Conservation (phyloP, 2,329 filamentous ascomycete genomes). For the Colletotrichum tropicicola region DNA sequence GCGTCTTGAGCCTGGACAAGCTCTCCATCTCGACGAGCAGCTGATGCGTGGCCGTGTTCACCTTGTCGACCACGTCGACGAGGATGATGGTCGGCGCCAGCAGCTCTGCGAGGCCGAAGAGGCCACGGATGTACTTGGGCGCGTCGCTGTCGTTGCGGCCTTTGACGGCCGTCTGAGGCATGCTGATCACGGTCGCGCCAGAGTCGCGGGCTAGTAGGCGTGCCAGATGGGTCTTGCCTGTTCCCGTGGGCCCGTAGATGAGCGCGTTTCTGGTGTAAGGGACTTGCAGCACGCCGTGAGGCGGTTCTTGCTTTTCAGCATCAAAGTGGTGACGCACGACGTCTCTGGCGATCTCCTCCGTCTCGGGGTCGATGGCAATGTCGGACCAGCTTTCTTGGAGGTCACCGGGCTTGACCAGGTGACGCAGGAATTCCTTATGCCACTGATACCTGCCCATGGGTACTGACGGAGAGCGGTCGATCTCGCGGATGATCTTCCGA, state of each 20-base stretch:
- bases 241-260: constrained; percentile 40
- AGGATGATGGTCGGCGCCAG: constrained; percentile 39
- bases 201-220: constrained; percentile 34
- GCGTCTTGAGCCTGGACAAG: neutral
- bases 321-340: neutral
- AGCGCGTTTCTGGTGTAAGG: constrained; percentile 32
- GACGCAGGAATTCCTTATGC: neutral
- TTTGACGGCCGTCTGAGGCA: constrained; percentile 28
- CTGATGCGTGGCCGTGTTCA: neutral
- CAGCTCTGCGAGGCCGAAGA: constrained; percentile 36
- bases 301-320: neutral
- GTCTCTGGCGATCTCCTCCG: neutral
- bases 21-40: neutral
- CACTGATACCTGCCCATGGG: neutral
- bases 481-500: neutral
- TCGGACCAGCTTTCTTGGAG: neutral
- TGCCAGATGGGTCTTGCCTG: constrained; percentile 39
- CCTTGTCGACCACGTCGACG: constrained; percentile 37
- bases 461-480: neutral
- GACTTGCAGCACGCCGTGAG: constrained; percentile 31
- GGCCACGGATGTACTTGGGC: constrained; percentile 38
- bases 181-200: constrained; percentile 33
- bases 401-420: neutral
- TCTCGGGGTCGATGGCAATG: neutral
- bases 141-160: constrained; percentile 32